phyloP scores from a whole-genome alignment of 73 alveolate genomes.

The Paramecium tetraurelia region DNA sequence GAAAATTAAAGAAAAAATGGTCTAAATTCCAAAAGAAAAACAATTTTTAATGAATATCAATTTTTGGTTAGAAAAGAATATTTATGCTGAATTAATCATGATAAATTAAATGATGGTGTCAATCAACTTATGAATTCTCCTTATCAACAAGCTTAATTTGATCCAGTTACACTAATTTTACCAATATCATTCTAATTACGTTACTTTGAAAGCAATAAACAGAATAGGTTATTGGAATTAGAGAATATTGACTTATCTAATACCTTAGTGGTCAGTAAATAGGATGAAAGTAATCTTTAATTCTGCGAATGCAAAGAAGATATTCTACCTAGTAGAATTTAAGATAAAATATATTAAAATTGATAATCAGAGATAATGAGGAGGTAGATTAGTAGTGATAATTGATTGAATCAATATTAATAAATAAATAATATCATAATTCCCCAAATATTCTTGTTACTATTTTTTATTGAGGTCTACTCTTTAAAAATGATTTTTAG shows the following conservation, averaged over 20 bases:
- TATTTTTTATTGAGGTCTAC: constrained; percentile 39
- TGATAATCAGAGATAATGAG: constrained; percentile 5
- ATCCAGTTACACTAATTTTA: background rate
- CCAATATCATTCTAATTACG: background rate
- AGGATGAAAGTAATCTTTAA: background rate
- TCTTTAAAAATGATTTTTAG: constrained; percentile 8
- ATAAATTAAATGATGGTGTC: no score
- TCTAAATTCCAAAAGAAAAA: no score
- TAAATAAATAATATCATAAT: background rate
- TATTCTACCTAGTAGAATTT: background rate
- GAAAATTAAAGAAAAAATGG: background rate
- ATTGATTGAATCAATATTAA: background rate
- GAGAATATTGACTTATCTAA: background rate
- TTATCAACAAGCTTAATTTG: background rate
- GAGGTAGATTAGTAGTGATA: background rate
- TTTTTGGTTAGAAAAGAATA: constrained; percentile 7
- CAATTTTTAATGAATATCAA: no score
- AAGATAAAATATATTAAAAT: background rate
- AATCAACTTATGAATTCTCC: background rate
- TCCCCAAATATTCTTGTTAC: constrained; percentile 45
- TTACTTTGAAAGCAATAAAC: background rate
- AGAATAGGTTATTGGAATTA: background rate
- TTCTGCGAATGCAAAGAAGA: background rate
- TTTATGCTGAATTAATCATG: no score
- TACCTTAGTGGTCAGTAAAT: background rate